Conservation (phyloP, 345 rosid genomes). For the Lumnitzera littorea region DNA sequence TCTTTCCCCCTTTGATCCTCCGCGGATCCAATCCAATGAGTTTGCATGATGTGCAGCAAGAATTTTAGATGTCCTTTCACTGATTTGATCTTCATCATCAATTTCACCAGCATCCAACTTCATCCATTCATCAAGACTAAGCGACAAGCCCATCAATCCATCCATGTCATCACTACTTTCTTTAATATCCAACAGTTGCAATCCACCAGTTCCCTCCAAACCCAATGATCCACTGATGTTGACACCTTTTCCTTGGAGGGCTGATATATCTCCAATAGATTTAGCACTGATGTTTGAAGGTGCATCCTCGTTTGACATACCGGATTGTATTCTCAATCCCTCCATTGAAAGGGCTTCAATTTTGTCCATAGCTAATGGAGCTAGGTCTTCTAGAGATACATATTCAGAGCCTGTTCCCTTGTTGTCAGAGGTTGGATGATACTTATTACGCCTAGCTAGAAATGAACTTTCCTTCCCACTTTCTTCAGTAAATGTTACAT, state of each 20-base stretch:
- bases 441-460: conserved; percentile 28
- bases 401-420: conserved; percentile 50
- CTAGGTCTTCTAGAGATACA: conserved; percentile 90
- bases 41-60: conserved; percentile 91
- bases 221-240: conserved; percentile 50
- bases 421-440: conserved; percentile 26
- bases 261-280: conserved; percentile 62
- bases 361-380: conserved; percentile 96
- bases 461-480: conserved; percentile 29
- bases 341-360: conserved; percentile 94
- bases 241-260: conserved; percentile 64
- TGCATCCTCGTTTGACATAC: conserved; percentile 69
- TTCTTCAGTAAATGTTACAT: conserved; percentile 21
- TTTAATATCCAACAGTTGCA: conserved; percentile 71
- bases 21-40: conserved; percentile 53
- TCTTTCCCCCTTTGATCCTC: conserved; percentile 69
- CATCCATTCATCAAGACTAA: conserved; percentile 95
- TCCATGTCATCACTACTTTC: conserved; percentile 48
- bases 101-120: conserved; percentile 81
- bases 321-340: conserved; percentile 90
- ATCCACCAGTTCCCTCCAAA: conserved; percentile 79
- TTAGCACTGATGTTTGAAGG: conserved; percentile 65
- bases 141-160: conserved; percentile 80
- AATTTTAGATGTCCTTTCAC: conserved; percentile 72
- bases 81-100: conserved; percentile 66